phyloP scores from a whole-genome alignment of 305 asterid species.

The Fraxinus nigra region DNA sequence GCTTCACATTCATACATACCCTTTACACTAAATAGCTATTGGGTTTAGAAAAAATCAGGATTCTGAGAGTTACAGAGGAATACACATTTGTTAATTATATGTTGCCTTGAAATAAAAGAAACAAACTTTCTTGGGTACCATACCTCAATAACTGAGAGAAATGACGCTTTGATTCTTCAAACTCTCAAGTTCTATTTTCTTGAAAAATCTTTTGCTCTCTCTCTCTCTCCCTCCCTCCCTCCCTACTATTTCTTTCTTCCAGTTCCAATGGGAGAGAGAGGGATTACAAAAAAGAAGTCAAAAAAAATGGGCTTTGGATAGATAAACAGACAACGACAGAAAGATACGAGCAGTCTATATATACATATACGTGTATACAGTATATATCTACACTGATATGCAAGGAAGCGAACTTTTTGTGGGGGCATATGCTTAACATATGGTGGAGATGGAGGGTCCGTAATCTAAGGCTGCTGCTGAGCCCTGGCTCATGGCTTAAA shows the following conservation, averaged over 20 bases:
- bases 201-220: constrained; percentile 5
- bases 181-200: constrained; percentile 16
- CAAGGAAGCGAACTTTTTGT: neutral
- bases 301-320: constrained; percentile 27
- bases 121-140: constrained; percentile 21
- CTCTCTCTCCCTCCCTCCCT: constrained; percentile 29
- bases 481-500: neutral
- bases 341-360: constrained; percentile 20
- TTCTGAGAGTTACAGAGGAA: neutral
- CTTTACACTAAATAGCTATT: constrained; percentile 11
- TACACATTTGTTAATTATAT: constrained; percentile 21
- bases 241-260: constrained; percentile 21
- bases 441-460: neutral
- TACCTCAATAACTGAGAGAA: constrained; percentile 34
- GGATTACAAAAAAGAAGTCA: constrained; percentile 28
- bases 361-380: neutral
- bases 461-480: neutral
- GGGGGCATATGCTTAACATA: neutral
- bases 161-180: constrained; percentile 30
- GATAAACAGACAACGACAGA: constrained; percentile 25
- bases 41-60: neutral
- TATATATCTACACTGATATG: neutral
- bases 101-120: constrained; percentile 5
- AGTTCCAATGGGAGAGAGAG: constrained; percentile 44
- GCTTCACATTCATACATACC: constrained; percentile 20